Base-by-base conservation (phyloP, 2,329 filamentous ascomycete species). In the Diaporthe vaccinii region DNA sequence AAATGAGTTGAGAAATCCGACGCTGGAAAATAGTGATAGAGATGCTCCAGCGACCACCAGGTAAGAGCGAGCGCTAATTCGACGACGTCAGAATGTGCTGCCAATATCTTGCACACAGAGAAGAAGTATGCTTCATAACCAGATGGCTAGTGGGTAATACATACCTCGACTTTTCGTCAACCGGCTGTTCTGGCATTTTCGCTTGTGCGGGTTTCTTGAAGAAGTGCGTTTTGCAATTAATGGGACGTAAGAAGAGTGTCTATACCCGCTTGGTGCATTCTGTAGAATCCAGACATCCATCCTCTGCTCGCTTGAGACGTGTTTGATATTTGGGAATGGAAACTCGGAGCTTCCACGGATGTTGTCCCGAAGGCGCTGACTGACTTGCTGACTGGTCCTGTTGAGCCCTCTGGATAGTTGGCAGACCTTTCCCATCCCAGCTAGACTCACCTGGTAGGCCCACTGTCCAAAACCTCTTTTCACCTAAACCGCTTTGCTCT, bases 1-100 rank as follows among this genome's bases (percentile, higher is more conserved):
- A 61, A 83, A 84, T 28, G 81, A 80, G 53, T 84, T 84, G 57
- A 83, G 67, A 72, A 80, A 82, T 22, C 83, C 83, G 15, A 83
- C 80, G 5, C 79, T 80, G 76, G 78, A 81, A 44, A 81, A 83
- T 10, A 81, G 74, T 4, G 76, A 53, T 10, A 65, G 12, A 41
- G 44, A 25, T 4, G 58, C 71, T 28, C 71, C 58, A 31, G 34
- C 34, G 15, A 67, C 71, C 14, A 61, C 41, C 8, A 73, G 10
- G 22, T 46, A 67, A 22, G 36, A 44, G 34, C 58, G 46, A 3
- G 12, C 12, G 28, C 71, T 73, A n/a, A 31, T 49, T 22, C 44
- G 10, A 34, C 20, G 39, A 20, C 22, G 36, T 49, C 17, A 44
- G 41, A 9, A 31, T 31, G 20, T 22, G 25, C 10, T 41, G 10